Evolutionary conservation across 495 filamentous ascomycete species (phyloP).

Genomic region (Xylaria curta): DNA sequence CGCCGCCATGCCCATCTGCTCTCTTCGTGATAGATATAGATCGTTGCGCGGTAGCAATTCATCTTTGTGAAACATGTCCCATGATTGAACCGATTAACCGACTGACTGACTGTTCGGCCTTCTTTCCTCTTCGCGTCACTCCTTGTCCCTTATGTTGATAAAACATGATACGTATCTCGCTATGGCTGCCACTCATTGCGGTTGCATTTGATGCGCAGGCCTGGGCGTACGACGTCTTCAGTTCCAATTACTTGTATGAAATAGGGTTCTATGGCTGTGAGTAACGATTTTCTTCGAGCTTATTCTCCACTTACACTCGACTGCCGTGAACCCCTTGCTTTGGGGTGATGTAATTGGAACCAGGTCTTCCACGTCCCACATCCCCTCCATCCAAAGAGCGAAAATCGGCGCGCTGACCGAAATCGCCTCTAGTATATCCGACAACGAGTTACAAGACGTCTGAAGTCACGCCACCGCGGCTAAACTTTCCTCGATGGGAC

Average conservation of each 20-base stretch:
- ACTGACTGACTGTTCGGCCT: background rate
- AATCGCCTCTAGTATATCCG: conserved; percentile 18
- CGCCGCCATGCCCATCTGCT: background rate
- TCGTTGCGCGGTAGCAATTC: background rate
- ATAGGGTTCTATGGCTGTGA: conserved; percentile 27
- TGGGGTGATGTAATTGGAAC: background rate
- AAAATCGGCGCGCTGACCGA: conserved; percentile 18
- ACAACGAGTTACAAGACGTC: conserved; percentile 22
- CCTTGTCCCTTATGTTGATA: background rate
- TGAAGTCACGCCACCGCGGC: conserved; percentile 34
- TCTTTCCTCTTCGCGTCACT: background rate
- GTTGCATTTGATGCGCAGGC: background rate
- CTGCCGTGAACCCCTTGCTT: background rate
- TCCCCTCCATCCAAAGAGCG: background rate
- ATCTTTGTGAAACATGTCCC: background rate
- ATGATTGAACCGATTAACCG: background rate
- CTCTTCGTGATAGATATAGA: background rate
- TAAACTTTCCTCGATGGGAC: conserved; percentile 45
- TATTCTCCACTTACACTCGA: background rate
- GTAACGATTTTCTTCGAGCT: background rate
- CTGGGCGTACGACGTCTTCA: conserved; percentile 13
- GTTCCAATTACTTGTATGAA: conserved; percentile 22
- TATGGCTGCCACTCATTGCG: conserved; percentile 6
- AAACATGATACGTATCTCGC: conserved; percentile 1
- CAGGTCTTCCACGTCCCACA: background rate